Conservation (phyloP, 257 asterid species). For the Coffea eugenioides region DNA sequence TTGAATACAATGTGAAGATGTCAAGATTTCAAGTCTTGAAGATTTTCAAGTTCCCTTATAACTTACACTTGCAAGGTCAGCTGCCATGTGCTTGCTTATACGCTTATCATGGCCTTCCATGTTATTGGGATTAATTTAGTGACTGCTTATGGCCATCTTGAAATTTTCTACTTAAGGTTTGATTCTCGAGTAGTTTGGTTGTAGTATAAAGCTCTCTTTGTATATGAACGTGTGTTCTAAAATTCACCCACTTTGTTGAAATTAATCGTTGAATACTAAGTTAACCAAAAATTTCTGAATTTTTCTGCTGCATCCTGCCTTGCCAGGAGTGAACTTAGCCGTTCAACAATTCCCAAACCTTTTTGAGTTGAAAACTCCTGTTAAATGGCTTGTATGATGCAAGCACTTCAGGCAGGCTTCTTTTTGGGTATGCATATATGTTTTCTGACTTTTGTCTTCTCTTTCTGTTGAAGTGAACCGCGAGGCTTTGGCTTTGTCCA, state of each 20-base stretch:
- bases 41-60: slow-evolving; percentile 49
- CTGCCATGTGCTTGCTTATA: slow-evolving; percentile 85
- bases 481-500: slow-evolving; percentile 94
- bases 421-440: no score
- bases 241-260: background rate
- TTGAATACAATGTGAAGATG: slow-evolving; percentile 82
- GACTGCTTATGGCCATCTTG: background rate
- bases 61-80: slow-evolving; percentile 36
- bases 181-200: background rate
- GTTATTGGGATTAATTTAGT: slow-evolving; percentile 30
- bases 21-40: slow-evolving; percentile 59
- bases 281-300: background rate
- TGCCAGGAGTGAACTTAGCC: background rate
- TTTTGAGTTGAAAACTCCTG: background rate
- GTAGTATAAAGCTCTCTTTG: background rate
- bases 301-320: background rate
- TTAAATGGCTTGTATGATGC: background rate
- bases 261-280: background rate
- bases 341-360: background rate
- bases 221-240: background rate
- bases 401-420: background rate
- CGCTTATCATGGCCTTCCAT: slow-evolving; percentile 46
- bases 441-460: background rate
- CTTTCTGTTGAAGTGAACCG: slow-evolving; percentile 56
- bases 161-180: slow-evolving; percentile 5